Percentiles rank a stretch among this genome's conserved stretches.
Conservation (phyloP, 2,329 filamentous ascomycete genomes). For the Laburnicola sp. region DNA sequence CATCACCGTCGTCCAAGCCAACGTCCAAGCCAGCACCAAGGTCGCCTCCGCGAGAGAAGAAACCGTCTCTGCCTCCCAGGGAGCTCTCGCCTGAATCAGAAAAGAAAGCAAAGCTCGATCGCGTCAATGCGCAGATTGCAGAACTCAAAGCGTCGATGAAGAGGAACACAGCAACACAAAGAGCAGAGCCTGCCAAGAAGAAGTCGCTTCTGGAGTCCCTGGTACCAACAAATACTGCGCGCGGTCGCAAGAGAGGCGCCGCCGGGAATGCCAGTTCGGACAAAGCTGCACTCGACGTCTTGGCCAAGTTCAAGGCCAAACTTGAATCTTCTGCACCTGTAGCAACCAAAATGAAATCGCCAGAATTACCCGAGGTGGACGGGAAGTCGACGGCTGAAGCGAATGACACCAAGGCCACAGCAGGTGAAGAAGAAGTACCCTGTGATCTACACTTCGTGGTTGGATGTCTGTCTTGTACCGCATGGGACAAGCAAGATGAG, state of each 20-base stretch:
- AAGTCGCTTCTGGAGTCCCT: slow-evolving; percentile 70
- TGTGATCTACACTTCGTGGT: slow-evolving; percentile 97
- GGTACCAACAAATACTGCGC: slow-evolving; percentile 71
- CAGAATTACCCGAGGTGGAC: slow-evolving; percentile 25
- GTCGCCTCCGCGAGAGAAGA: slow-evolving; percentile 22
- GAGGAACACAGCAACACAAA: slow-evolving; percentile 54
- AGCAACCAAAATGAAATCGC: slow-evolving; percentile 38
- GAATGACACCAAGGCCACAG: slow-evolving; percentile 12
- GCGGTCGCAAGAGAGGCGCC: slow-evolving; percentile 69
- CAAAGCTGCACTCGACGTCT: slow-evolving; percentile 62
- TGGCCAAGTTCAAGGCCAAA: slow-evolving; percentile 79
- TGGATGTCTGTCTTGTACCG: slow-evolving; percentile 87
- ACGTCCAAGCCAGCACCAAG: slow-evolving; percentile 15
- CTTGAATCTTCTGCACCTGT: slow-evolving; percentile 55
- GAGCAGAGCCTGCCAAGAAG: slow-evolving; percentile 48
- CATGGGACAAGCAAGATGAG: slow-evolving; percentile 75
- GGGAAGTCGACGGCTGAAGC: slow-evolving; percentile 27
- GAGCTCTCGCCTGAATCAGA: slow-evolving; percentile 47
- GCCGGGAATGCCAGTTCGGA: slow-evolving; percentile 61
- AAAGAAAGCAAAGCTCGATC: slow-evolving; percentile 58
- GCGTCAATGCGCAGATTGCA: slow-evolving; percentile 78
- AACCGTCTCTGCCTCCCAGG: slow-evolving; percentile 32
- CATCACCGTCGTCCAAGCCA: slow-evolving; percentile 29
- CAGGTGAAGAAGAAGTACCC: slow-evolving; percentile 53
- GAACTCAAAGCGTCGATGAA: slow-evolving; percentile 81